Evolutionary conservation across 2,329 filamentous ascomycete genomes (phyloP), one percentile per base, ranked within the genome.

Genomic region (Massarina eburnea): DNA sequence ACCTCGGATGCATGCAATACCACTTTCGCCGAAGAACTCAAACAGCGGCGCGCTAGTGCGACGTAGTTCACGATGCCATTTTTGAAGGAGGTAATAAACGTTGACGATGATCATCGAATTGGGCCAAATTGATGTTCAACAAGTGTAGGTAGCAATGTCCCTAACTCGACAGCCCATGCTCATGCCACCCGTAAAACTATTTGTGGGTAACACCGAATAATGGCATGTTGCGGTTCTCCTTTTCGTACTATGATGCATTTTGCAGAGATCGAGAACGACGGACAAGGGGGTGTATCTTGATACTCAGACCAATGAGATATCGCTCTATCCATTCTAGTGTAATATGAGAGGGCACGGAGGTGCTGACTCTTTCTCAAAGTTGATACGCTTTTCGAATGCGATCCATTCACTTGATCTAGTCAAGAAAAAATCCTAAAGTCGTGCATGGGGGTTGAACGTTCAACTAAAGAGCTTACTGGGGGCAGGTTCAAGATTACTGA

Each of bases 231-330:
- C 51, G 54, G 6, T 52, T 17, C 8, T 40, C 22, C 36, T 46
- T 19, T 2, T 3, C 77, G 76, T 17, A 80, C 66, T 1, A 45
- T 40, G 19, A 56, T 37, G 9, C 42, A 48, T 22, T n/a, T n/a
- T n/a, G n/a, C 53, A 56, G 57, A 80, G 72, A 57, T 83, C 80
- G 17, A 83, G 60, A 22, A 83, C 77, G 53, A 83, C 83, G 15
- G 76, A 80, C 56, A 80, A 81, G 54, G 82, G 80, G 0, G 79
- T 80, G 43, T 80, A 82, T 20, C 43, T 47, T 18, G 45, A 45
- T 12, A 49, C 82, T 83, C 51, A 76, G 70, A 5, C 58, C 59
- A 14, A 83, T 67, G 0, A 79, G 79, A 27, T 79, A 74, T 4
- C 61, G 59, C 1, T 68, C 62, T 40, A 82, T 68, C 44, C 79